These are phyloP conservation scores for Pleurotus ostreatus DNA, from an alignment of 768 basidiomycete genomes.

Conservation along the genomic window DNA sequence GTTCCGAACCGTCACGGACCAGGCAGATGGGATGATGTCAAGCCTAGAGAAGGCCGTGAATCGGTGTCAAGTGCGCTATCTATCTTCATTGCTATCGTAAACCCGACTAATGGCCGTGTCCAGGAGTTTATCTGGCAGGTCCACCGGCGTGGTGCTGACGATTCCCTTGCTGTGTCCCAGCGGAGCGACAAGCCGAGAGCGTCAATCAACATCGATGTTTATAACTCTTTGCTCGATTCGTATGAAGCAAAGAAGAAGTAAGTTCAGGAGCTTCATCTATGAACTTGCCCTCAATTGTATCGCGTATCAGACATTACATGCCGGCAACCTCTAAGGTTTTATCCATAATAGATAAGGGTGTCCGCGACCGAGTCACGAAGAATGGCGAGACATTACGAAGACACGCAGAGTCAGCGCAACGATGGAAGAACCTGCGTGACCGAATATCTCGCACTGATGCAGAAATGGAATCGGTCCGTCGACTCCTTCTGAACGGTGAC, in stretches of 20 bases:
- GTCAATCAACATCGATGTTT: slow-evolving; percentile 53
- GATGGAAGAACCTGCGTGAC: slow-evolving; percentile 79
- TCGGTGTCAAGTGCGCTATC: slow-evolving; percentile 71
- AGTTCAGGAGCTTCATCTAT: slow-evolving; percentile 13
- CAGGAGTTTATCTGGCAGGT: slow-evolving; percentile 89
- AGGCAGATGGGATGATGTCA: slow-evolving; percentile 97
- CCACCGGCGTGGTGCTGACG: slow-evolving; percentile 50
- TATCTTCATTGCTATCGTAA: neutral
- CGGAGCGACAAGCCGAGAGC: slow-evolving; percentile 44
- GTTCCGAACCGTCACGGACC: slow-evolving; percentile 89
- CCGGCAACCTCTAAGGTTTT: slow-evolving; percentile 92
- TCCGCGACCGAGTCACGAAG: slow-evolving; percentile 90
- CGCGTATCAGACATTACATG: slow-evolving; percentile 73
- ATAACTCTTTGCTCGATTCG: slow-evolving; percentile 62
- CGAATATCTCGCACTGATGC: slow-evolving; percentile 76
- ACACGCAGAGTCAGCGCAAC: slow-evolving; percentile 83
- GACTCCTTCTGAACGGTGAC: slow-evolving; percentile 49
- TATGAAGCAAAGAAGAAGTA: slow-evolving; percentile 90
- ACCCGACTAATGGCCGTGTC: neutral
- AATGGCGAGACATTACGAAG: slow-evolving; percentile 92
- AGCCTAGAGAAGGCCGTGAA: slow-evolving; percentile 91
- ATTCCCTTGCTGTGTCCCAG: slow-evolving; percentile 44
- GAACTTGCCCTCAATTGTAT: slow-evolving; percentile 8
- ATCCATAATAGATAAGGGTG: slow-evolving; percentile 90
- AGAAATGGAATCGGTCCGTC: slow-evolving; percentile 75